Conservation (phyloP, 148 eudicot genomes). For the Spergularia bocconei region DNA sequence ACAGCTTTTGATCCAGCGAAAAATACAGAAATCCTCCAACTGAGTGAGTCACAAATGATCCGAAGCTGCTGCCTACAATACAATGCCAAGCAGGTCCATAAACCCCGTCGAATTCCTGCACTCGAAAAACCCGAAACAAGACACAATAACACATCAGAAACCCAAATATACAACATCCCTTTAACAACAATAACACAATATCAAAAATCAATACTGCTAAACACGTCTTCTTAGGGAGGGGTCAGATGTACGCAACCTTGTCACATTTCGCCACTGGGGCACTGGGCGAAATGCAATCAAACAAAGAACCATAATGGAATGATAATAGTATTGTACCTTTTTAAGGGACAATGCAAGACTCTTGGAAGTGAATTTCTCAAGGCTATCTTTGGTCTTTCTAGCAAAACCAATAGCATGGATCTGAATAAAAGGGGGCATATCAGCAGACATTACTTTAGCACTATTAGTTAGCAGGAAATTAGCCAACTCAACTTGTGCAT, state of each 20-base stretch:
- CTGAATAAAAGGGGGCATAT: constrained; percentile 93
- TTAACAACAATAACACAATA: no score
- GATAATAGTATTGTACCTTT: constrained; percentile 45
- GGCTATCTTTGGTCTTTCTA: constrained; percentile 80
- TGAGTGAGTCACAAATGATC: constrained; percentile 96
- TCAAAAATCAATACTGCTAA: no score
- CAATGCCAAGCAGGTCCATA: constrained; percentile 99
- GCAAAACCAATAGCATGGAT: constrained; percentile 90
- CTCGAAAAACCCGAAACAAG: constrained; percentile 7
- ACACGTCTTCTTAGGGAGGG: no score
- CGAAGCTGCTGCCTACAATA: constrained; percentile 91
- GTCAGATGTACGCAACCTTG: not conserved
- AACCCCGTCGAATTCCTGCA: constrained; percentile 94
- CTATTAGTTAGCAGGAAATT: constrained; percentile 66
- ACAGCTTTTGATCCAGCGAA: constrained; percentile 85
- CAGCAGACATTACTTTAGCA: constrained; percentile 78
- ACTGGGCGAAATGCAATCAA: not conserved
- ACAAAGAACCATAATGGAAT: not conserved
- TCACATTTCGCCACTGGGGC: not conserved
- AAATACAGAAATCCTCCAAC: constrained; percentile 92
- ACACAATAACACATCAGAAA: constrained; percentile 6
- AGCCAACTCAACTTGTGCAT: constrained; percentile 53
- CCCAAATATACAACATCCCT: not conserved
- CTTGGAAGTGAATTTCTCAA: constrained; percentile 86
- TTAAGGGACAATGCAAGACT: constrained; percentile 82